Conservation (phyloP, 2,329 filamentous ascomycete genomes). For the Fusarium sp. region DNA sequence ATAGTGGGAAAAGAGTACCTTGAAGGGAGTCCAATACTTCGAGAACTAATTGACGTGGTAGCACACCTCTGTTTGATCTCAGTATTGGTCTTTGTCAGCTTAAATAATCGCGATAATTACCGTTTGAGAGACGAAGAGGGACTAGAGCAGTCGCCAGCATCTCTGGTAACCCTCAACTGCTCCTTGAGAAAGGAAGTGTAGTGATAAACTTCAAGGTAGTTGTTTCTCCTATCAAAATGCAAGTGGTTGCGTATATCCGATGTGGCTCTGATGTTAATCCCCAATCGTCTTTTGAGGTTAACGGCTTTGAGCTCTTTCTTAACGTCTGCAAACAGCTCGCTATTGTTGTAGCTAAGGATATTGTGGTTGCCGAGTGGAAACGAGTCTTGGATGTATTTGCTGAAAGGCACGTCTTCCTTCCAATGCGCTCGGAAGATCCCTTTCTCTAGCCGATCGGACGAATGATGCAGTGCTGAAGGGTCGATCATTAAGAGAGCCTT, state of each 20-base stretch:
- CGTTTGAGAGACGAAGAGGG: neutral
- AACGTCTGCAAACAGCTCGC: neutral
- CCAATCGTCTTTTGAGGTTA: neutral
- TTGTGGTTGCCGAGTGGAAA: neutral
- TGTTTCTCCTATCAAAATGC: neutral
- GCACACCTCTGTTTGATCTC: neutral
- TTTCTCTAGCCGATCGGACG: neutral
- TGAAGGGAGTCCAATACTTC: conserved; percentile 9
- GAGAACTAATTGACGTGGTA: neutral
- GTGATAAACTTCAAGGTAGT: neutral
- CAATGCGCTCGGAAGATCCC: neutral
- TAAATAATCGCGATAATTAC: too few relatives aligned
- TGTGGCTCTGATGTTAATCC: neutral
- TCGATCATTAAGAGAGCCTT: neutral
- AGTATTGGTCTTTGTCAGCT: too few relatives aligned
- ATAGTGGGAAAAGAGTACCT: neutral
- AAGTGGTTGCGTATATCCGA: conserved; percentile 5
- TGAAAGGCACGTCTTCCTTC: neutral
- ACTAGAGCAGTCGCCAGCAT: rapidly evolving
- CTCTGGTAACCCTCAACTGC: neutral
- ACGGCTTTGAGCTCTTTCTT: neutral
- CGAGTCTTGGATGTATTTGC: conserved; percentile 2
- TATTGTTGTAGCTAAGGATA: neutral
- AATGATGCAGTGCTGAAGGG: neutral
- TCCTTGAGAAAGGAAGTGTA: neutral